Base-by-base conservation (phyloP, 805 yeast species). In the Candida chauliodis region DNA sequence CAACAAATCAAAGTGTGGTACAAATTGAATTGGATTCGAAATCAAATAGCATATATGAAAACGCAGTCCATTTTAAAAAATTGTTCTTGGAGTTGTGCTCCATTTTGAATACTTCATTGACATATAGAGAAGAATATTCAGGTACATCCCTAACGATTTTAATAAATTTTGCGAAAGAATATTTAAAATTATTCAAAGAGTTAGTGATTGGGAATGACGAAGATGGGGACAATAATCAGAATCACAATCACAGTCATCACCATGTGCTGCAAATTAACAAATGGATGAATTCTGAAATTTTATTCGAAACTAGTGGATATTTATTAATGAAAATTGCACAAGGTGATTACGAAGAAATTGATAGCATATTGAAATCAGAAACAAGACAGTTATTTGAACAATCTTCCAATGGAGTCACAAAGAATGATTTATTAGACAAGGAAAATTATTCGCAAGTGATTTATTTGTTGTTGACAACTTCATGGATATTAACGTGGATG, bases 401-500 rank as follows among this genome's bases (percentile, higher is more conserved):
- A 11, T 44, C 44, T 8, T 51, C 39, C 9, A 42, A 29, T 10
- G 10, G 24, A 3, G 53, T 66, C 11, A 58, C 60, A 5, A 71
- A 72, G 36, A 71, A 71, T 17, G 86, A 81, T 44, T 51, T 78
- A 10, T 61, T 84, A 30, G 85, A 78, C 43, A 54, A 63, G 13
- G 71, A 71, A 10, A 65, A 76, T 10, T 69, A 80, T 45, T 69
- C 70, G 34, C 69, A 73, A 15, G 63, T 80, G 3, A 64, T 81
- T 9, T 61, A 77, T 37, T 61, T 85, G 30, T 61, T 79, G 14
- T 65, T 75, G 10, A 74, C 84, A 3, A 46, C 81, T 1, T 60
- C 68, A 13, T 77, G 88, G 79, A 61, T 80, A 2, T 55, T 76
- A 28, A 49, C 63, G 13, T 81, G 89, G 84, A 64, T 85, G 30